Conservation (phyloP, 2,329 filamentous ascomycete species). For the Colletotrichum destructivum region DNA sequence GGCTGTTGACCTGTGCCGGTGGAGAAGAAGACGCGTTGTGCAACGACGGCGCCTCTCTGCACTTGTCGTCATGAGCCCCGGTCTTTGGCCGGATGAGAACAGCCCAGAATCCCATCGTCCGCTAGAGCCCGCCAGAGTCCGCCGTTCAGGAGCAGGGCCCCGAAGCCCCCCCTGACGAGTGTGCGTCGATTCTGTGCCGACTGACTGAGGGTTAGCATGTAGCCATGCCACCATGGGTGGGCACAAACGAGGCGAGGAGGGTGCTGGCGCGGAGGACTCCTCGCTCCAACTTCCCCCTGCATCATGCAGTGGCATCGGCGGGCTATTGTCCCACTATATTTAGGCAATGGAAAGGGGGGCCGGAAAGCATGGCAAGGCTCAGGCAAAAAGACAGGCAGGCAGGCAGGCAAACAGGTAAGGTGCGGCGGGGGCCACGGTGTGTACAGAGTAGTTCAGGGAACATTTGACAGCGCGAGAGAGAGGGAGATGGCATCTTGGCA, state of each 20-base stretch:
- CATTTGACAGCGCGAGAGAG: not conserved
- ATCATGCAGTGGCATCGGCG: conserved; percentile 41
- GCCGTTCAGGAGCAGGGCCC: conserved; percentile 14
- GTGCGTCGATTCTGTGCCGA: conserved; percentile 9
- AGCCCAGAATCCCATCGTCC: not conserved
- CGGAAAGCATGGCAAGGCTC: not conserved
- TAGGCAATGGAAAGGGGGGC: conserved; percentile 19
- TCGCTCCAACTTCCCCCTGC: conserved; percentile 34
- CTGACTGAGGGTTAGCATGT: conserved; percentile 25
- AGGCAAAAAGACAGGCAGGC: not conserved
- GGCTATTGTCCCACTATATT: conserved; percentile 38
- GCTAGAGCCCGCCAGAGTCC: conserved; percentile 18
- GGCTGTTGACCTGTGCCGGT: not conserved
- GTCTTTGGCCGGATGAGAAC: conserved; percentile 22
- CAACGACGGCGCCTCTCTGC: not conserved
- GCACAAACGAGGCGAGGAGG: conserved; percentile 26
- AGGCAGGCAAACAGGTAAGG: not conserved
- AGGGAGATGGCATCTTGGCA: conserved; percentile 7
- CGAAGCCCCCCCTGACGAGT: conserved; percentile 3
- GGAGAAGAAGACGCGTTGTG: conserved; percentile 1
- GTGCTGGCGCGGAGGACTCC: conserved; percentile 9
- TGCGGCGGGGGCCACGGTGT: not conserved
- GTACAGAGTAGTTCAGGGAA: not conserved
- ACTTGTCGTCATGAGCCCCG: conserved; percentile 11
- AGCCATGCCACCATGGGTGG: no score